A percentile compares a stretch with the other conserved stretches of the same genome.
Evolutionary conservation across 257 asterid species (phyloP).

Genomic region (Leptodermis oblonga): DNA sequence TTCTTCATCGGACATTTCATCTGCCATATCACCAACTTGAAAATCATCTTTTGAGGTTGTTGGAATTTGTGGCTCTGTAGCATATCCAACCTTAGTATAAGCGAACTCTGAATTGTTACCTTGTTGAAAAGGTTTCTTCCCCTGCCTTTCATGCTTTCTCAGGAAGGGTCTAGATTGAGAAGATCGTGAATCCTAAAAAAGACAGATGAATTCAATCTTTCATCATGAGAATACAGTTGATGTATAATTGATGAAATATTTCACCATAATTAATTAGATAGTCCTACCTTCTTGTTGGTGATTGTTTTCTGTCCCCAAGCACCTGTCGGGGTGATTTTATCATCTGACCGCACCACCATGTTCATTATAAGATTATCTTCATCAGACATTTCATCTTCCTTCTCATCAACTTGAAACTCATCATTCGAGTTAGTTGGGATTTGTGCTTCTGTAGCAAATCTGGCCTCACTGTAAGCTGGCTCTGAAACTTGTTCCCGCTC

Average conservation of each 20-base stretch:
- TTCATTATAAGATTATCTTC: slow-evolving; percentile 71
- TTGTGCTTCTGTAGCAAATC: slow-evolving; percentile 22
- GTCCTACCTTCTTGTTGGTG: slow-evolving; percentile 40
- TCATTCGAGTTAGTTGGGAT: slow-evolving; percentile 22
- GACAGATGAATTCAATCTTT: slow-evolving; percentile 4
- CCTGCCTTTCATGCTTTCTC: slow-evolving; percentile 23
- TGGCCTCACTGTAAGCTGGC: slow-evolving; percentile 18
- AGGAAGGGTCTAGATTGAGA: slow-evolving; percentile 18
- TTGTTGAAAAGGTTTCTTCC: slow-evolving; percentile 54
- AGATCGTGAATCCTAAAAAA: slow-evolving; percentile 19
- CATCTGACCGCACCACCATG: slow-evolving; percentile 38
- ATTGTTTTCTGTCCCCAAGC: slow-evolving; percentile 29
- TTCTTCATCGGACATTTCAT: slow-evolving; percentile 64
- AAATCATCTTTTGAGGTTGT: slow-evolving; percentile 26
- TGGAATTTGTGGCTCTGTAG: slow-evolving; percentile 23
- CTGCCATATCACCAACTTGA: slow-evolving; percentile 33
- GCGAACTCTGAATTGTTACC: slow-evolving; percentile 30
- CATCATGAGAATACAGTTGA: background rate
- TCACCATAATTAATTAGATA: background rate
- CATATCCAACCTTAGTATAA: slow-evolving; percentile 19
- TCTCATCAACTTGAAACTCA: slow-evolving; percentile 29
- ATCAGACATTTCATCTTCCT: slow-evolving; percentile 48
- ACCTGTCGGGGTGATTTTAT: slow-evolving; percentile 28
- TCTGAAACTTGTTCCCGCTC: slow-evolving; percentile 39
- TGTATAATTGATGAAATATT: slow-evolving; percentile 5